phyloP scores from a whole-genome alignment of 306 rosid species.

The Dicorynia guianensis region DNA sequence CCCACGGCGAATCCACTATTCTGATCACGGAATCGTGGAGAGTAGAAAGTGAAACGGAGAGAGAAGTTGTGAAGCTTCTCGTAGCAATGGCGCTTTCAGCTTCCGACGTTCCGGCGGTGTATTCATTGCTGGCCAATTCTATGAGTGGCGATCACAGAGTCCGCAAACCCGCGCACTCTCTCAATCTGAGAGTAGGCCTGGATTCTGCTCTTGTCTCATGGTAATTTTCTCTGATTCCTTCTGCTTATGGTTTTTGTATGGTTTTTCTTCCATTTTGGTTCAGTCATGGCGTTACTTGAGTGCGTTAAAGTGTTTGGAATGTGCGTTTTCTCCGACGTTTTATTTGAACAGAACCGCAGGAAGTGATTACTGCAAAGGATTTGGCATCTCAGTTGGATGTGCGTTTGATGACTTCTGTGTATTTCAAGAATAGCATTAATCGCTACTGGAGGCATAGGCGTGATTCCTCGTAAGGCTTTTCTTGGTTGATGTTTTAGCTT shows the following conservation, averaged over 20 bases:
- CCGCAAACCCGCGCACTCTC: constrained; percentile 82
- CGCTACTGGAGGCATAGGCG: constrained; percentile 91
- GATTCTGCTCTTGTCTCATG: constrained; percentile 92
- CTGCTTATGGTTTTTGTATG: constrained; percentile 50
- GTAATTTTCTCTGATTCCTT: constrained; percentile 38
- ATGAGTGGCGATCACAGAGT: constrained; percentile 76
- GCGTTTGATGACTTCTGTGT: constrained; percentile 87
- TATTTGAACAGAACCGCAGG: constrained; percentile 57
- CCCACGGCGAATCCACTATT: constrained; percentile 15
- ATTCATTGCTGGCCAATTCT: constrained; percentile 76
- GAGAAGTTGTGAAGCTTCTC: constrained; percentile 7
- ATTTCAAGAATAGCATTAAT: constrained; percentile 80
- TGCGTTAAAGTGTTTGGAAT: constrained; percentile 23
- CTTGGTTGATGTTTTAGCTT: background rate
- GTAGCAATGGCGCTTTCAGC: constrained; percentile 66
- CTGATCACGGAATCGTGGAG: constrained; percentile 7
- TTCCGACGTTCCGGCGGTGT: constrained; percentile 86
- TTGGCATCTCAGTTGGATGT: constrained; percentile 77
- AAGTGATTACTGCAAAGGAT: constrained; percentile 82
- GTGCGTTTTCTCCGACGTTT: constrained; percentile 29
- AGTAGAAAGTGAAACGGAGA: background rate
- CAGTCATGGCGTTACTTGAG: background rate
- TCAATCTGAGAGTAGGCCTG: constrained; percentile 82
- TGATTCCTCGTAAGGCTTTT: constrained; percentile 59
- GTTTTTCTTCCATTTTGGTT: background rate